Percentiles rank a stretch among this genome's conserved stretches.
phyloP scores from a whole-genome alignment of 371 early-diverging fungal genomes.

The Apophysomyces sp. region DNA sequence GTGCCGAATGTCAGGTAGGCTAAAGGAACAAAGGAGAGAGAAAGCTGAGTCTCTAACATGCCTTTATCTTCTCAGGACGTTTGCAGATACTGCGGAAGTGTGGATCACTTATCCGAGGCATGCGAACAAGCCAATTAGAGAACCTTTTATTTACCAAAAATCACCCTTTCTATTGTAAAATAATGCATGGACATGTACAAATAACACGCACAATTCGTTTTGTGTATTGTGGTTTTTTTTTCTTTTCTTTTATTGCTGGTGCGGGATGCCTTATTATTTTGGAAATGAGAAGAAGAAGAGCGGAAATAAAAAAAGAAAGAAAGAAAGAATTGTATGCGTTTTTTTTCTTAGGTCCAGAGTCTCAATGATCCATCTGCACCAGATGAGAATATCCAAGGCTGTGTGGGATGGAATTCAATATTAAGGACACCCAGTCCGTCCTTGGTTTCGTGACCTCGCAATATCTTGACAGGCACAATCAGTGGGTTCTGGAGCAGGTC shows the following conservation, averaged over 20 bases:
- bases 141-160: neutral
- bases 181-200: constrained; percentile 1
- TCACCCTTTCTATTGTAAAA: neutral
- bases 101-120: neutral
- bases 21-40: neutral
- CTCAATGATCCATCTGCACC: constrained; percentile 79
- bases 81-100: constrained; percentile 1
- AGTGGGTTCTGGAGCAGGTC: constrained; percentile 94
- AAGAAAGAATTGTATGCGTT: neutral
- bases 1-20: constrained; percentile 38
- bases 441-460: constrained; percentile 76
- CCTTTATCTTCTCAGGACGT: neutral
- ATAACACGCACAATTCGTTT: neutral
- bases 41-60: neutral
- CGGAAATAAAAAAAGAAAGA: neutral
- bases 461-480: constrained; percentile 96
- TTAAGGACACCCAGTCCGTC: constrained; percentile 82
- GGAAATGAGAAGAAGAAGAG: neutral
- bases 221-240: neutral
- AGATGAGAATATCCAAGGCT: constrained; percentile 93
- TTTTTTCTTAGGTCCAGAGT: constrained; percentile 65
- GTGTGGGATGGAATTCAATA: constrained; percentile 92
- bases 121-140: neutral
- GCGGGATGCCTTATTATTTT: neutral
- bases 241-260: neutral